Evolutionary conservation across 2,329 filamentous ascomycete genomes (phyloP).

Genomic region (Fusarium luffae): DNA sequence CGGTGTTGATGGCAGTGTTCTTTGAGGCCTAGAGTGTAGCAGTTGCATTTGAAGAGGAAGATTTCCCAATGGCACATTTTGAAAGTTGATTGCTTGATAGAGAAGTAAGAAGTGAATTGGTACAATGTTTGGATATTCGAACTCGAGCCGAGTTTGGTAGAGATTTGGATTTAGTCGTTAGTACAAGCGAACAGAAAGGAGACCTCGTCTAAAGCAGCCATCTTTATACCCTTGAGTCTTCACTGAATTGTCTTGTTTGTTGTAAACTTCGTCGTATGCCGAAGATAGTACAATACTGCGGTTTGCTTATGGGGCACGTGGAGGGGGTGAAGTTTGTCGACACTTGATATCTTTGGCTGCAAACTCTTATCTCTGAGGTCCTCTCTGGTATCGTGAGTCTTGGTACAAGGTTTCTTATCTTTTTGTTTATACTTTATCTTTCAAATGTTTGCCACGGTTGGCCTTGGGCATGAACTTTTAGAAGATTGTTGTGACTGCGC

Average conservation of each 20-base stretch:
- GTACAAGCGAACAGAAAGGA: background rate
- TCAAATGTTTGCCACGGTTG: background rate
- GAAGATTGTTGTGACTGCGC: background rate
- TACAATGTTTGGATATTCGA: background rate
- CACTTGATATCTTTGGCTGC: background rate
- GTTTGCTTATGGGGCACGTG: slow-evolving; percentile 7
- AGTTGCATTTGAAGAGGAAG: slow-evolving; percentile 26
- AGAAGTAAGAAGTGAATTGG: background rate
- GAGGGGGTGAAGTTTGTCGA: slow-evolving; percentile 1
- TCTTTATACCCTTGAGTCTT: background rate
- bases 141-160: background rate
- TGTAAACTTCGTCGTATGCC: background rate
- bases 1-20: slow-evolving; percentile 25
- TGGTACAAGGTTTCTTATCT: background rate
- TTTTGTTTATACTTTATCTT: background rate
- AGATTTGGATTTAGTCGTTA: background rate
- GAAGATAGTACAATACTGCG: background rate
- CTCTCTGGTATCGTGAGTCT: background rate
- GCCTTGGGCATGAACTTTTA: background rate
- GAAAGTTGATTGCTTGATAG: background rate
- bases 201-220: too few species aligned
- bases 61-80: slow-evolving; percentile 36
- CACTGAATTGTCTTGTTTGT: too few species aligned
- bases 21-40: slow-evolving; percentile 18
- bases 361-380: background rate